Percentiles rank a stretch among this genome's conserved stretches.
Conservation (phyloP, 2,329 filamentous ascomycete genomes). For the Knufia petricola region DNA sequence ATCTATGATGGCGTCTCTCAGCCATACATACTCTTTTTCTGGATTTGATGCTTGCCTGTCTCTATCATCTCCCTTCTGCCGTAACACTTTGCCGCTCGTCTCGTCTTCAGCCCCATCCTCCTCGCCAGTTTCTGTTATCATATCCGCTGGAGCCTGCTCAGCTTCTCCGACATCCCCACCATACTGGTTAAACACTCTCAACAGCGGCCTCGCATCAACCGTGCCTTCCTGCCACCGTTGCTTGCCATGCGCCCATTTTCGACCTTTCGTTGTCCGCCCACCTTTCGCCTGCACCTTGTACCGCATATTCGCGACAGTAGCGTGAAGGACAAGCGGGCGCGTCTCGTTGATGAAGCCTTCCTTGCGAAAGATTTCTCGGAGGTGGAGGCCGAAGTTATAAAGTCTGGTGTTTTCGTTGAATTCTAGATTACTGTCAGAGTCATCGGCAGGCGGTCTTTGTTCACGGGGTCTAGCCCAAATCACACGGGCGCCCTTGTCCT, state of each 20-base stretch:
- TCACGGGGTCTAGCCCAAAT: slow-evolving; percentile 28
- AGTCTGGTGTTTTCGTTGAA: slow-evolving; percentile 25
- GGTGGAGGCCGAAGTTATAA: slow-evolving; percentile 32
- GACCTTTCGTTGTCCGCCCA: slow-evolving; percentile 24
- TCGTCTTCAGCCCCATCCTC: slow-evolving; percentile 12
- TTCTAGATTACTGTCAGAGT: neutral
- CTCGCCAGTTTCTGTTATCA: slow-evolving; percentile 23
- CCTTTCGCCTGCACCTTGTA: slow-evolving; percentile 41
- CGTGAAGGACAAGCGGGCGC: slow-evolving; percentile 64
- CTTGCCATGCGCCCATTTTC: slow-evolving; percentile 1
- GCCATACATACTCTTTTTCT: slow-evolving; percentile 57
- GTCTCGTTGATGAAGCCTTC: slow-evolving; percentile 31
- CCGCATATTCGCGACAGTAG: slow-evolving; percentile 76
- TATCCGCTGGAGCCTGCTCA: slow-evolving; percentile 25
- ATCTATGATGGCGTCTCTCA: slow-evolving; percentile 56
- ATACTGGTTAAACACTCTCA: slow-evolving; percentile 28
- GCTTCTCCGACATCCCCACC: slow-evolving; percentile 29
- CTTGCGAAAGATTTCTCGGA: slow-evolving; percentile 35
- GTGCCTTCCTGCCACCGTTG: slow-evolving; percentile 17
- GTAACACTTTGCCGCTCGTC: neutral
- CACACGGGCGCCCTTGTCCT: slow-evolving; percentile 14
- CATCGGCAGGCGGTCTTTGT: slow-evolving; percentile 19
- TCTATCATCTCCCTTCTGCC: slow-evolving; percentile 20
- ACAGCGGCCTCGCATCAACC: slow-evolving; percentile 40
- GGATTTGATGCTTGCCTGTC: slow-evolving; percentile 19